Base-by-base conservation (phyloP, 441 rosid genomes). In the Aleurites moluccanus region DNA sequence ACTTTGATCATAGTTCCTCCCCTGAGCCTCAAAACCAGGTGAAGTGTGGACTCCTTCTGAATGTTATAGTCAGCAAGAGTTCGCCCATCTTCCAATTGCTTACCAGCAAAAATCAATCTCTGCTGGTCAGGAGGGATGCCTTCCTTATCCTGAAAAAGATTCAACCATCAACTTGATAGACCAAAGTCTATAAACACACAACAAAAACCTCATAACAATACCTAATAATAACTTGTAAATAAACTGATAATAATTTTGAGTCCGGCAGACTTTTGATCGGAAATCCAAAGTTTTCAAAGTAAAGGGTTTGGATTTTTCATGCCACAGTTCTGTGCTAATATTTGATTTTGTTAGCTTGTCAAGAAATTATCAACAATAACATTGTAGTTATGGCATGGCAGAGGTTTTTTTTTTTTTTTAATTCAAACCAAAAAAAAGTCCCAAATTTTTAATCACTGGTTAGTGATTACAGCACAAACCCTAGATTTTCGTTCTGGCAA, bases 1-100 rank as follows among this genome's bases (percentile, higher is more conserved):
- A 94, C 99, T 77, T 92, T 94, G 52, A 94, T 91, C 99, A 94
- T 94, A 27, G 98, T 92, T 61, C 99, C 97, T 77, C 99, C 98
- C 75, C 99, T 84, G 23, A 95, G 97, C 90, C 99, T 88, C 88
- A 91, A 72, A 73, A 95, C 99, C 30, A 92, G 79, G 67, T 91
- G 97, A 84, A 95, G 99, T 21, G 97, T 93, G 0, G 96, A 91
- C 85, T 91, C 98, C 86, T 88, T 92, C 64, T 91, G 94, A 83
- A 93, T 92, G 80, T 89, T 93, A 78, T 94, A 94, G 73, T 92
- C 98, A 0, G 93, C 96, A 57, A 94, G 88, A 50, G 98, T 92
- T 25, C 96, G 81, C 0, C 99, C 99, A 87, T 94, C 97, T 81
- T 94, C 97, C 69, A 92, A 85, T 70, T 94, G 98, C 83, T 92